Conservation (phyloP, 495 filamentous ascomycete genomes). For the Talaromyces borbonicus region DNA sequence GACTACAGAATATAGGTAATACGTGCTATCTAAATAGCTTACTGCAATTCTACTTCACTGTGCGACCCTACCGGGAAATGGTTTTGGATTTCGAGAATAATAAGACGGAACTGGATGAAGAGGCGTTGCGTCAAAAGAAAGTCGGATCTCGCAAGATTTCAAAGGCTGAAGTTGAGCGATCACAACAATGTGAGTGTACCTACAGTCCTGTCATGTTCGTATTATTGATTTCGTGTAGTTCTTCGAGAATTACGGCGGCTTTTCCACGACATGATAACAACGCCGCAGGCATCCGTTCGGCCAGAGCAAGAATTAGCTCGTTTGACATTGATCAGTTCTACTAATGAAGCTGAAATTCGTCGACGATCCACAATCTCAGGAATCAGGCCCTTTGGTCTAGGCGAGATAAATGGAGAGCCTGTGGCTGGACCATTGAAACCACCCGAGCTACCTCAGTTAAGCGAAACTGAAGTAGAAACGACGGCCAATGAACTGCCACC, state of each 20-base stretch:
- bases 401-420: conserved; percentile 42
- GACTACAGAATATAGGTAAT: conserved; percentile 86
- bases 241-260: conserved; percentile 60
- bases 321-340: conserved; percentile 59
- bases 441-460: conserved; percentile 20
- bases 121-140: conserved; percentile 48
- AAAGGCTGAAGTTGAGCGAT: conserved; percentile 52
- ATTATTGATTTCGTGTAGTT: conserved; percentile 34
- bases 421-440: conserved; percentile 42
- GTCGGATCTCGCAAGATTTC: conserved; percentile 55
- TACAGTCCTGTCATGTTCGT: neutral
- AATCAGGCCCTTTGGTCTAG: conserved; percentile 30
- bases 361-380: conserved; percentile 43
- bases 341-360: conserved; percentile 47
- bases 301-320: conserved; percentile 76
- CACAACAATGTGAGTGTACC: conserved; percentile 57
- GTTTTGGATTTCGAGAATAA: conserved; percentile 62
- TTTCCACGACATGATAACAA: conserved; percentile 61
- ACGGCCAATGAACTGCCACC: conserved; percentile 18
- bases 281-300: conserved; percentile 39
- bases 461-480: conserved; percentile 10
- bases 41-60: conserved; percentile 87
- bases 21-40: conserved; percentile 98
- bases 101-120: conserved; percentile 53
- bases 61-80: conserved; percentile 72